Evolutionary conservation across 2,329 filamentous ascomycete genomes (phyloP).

Genomic region (Alternaria longipes): DNA sequence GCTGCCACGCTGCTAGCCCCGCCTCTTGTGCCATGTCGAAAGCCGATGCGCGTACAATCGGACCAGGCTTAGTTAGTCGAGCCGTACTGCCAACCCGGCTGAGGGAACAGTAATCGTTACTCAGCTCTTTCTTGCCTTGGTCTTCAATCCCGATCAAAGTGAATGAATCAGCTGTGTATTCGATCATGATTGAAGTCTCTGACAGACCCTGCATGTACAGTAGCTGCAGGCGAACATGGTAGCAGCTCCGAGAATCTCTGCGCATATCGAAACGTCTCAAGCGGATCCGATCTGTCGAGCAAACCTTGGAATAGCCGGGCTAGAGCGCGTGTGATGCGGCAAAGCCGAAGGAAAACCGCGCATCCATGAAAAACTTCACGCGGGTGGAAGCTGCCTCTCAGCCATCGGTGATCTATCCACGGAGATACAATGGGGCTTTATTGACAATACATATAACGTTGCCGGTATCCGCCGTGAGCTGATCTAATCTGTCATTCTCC

Average conservation of each 20-base stretch:
- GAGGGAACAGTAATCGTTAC: slow-evolving; percentile 20
- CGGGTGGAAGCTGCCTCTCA: slow-evolving; percentile 4
- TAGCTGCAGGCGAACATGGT: slow-evolving; percentile 6
- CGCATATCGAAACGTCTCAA: slow-evolving; percentile 8
- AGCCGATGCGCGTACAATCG: background rate
- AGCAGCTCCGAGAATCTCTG: slow-evolving; percentile 28
- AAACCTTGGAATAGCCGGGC: slow-evolving; percentile 1
- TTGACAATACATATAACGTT: background rate
- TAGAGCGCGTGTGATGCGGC: background rate
- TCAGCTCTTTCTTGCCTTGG: slow-evolving; percentile 20
- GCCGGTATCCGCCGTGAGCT: slow-evolving; percentile 11
- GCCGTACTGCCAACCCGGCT: background rate
- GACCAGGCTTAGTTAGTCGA: background rate
- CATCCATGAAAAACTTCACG: slow-evolving; percentile 6
- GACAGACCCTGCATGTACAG: slow-evolving; percentile 18
- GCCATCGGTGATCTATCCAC: background rate
- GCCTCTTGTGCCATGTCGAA: slow-evolving; percentile 8
- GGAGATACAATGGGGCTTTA: background rate
- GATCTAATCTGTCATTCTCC: background rate
- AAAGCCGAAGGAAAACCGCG: background rate
- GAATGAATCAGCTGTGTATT: slow-evolving; percentile 1
- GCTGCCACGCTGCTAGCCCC: background rate
- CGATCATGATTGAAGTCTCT: slow-evolving; percentile 8
- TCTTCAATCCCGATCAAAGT: background rate
- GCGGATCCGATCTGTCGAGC: slow-evolving; percentile 12